Evolutionary conservation across 495 filamentous ascomycete genomes (phyloP), one percentile per base, ranked within the genome.

Genomic region (Rhypophila decipiens): DNA sequence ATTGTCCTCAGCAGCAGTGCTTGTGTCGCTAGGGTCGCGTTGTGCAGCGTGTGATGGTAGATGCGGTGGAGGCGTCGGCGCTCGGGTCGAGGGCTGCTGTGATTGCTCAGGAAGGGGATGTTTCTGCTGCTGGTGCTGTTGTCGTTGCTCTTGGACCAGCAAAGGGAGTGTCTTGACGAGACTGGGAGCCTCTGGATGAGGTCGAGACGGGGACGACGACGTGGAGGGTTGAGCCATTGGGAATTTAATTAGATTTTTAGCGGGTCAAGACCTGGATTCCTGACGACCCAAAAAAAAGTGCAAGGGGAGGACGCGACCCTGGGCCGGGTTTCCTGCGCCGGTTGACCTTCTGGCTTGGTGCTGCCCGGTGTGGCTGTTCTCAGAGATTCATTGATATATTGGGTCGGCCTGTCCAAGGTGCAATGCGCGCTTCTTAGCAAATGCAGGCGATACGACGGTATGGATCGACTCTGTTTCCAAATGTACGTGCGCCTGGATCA

Each of bases 241-340:
- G 59, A 59, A 63, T 67, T 67, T 67, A 65, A 67, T 67, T 67
- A 63, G 61, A 61, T 55, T 60, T 63, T 65, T 65, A 61, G 65
- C 65, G 61, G 64, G 65, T 61, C n/a, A n/a, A n/a, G n/a, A n/a
- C 59, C 64, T 59, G 57, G 59, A 65, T 65, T 64, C 59, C 61
- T 59, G 51, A 50, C 59, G 48, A 50, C 36, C n/a, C 48, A 56
- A 59, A 62, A 57, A 62, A 54, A 56, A 34, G 42, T 57, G 59
- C 59, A 51, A 57, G 59, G 63, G 61, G 59, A 58, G 36, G 52
- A 65, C 59, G 56, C 61, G 63, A 63, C 63, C 59, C 59, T 63
- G 64, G 61, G 59, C 64, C 64, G 61, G 59, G 49, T 59, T 65
- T 57, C 59, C 61, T 59, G 46, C 49, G 53, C 59, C 52, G 52